These are phyloP conservation scores for Neurospora sp. DNA, from an alignment of 2,329 filamentous ascomycete species.

Conservation along the genomic window DNA sequence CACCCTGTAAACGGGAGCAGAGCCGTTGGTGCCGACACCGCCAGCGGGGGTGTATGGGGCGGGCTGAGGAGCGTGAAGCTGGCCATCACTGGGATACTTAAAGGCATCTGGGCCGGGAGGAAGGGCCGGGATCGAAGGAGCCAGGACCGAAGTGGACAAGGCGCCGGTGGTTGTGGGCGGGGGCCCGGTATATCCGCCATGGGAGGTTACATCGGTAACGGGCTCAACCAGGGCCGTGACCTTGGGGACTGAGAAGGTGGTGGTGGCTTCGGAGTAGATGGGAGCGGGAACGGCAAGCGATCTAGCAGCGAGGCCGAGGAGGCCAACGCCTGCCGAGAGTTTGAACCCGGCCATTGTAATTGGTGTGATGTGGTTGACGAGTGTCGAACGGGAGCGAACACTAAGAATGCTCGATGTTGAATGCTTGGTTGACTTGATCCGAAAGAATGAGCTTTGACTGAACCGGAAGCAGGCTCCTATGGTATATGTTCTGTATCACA, in stretches of 20 bases:
- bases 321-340: conserved; percentile 4
- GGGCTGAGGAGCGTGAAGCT: conserved; percentile 56
- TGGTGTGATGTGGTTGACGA: not conserved
- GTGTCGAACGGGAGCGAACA: not conserved
- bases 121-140: conserved; percentile 44
- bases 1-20: conserved; percentile 63
- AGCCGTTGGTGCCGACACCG: conserved; percentile 69
- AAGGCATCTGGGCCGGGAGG: conserved; percentile 52
- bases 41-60: conserved; percentile 64
- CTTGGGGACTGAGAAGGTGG: conserved; percentile 8
- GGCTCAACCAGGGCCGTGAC: conserved; percentile 12
- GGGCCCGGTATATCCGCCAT: conserved; percentile 54
- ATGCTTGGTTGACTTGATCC: not conserved
- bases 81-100: conserved; percentile 61
- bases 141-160: conserved; percentile 45
- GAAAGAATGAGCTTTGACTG: not conserved
- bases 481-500: not conserved
- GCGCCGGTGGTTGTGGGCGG: conserved; percentile 60
- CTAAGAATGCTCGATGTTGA: not conserved
- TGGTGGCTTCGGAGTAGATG: conserved; percentile 13
- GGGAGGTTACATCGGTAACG: conserved; percentile 46
- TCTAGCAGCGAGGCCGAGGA: conserved; percentile 7
- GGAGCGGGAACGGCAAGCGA: conserved; percentile 14
- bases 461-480: not conserved
- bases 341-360: conserved; percentile 6